Base-by-base conservation (phyloP, 2,329 filamentous ascomycete species). In the Alternaria brassicicola region DNA sequence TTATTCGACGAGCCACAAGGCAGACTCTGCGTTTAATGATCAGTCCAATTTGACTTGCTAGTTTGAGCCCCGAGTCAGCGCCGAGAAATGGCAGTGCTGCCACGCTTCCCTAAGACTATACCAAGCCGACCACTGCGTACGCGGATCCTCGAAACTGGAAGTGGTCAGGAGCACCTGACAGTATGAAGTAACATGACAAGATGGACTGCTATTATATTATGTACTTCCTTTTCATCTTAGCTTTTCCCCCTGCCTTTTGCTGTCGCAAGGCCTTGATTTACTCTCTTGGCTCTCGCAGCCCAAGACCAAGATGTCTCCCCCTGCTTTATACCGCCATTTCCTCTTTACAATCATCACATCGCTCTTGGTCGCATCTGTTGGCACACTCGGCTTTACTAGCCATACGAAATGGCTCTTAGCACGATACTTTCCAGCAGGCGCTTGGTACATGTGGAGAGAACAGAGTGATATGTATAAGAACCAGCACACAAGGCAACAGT, bases 361-460 rank as follows among this genome's bases (percentile, higher is more conserved):
- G 17, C 21, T 52, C 19, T 30, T 52, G 4, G 0, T 52, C 28
- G 23, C 28, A 33, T 45, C 39, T 4, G 13, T 51, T 4, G 19
- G 21, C 19, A 52, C 50, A 15, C 15, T 52, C 12, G 28, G 50
- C 19, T n/a, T 52, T 13, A 43, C 50, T 8, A 19, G 38, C 21
- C 50, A 52, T 8, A 21, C 50, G n/a, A 43, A 36, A 33, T 52
- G 50, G 50, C 28, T 45, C 10, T 9, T 52, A 13, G 39, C 15
- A 12, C 38, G n/a, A 30, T 45, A 45, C 25, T 30, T 52, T 19
- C 38, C 50, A 9, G 28, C 19, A n/a, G 28, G 28, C 12, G 30
- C 19, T 19, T 52, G 50, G 50, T 52, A 52, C 39, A 25, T 52
- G 6, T 52, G 50, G 50, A 52, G 39, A 17, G 38, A 25, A 30